Base-by-base conservation (phyloP, 192 early-diverging fungal species). In the Spizellomyces sp. region DNA sequence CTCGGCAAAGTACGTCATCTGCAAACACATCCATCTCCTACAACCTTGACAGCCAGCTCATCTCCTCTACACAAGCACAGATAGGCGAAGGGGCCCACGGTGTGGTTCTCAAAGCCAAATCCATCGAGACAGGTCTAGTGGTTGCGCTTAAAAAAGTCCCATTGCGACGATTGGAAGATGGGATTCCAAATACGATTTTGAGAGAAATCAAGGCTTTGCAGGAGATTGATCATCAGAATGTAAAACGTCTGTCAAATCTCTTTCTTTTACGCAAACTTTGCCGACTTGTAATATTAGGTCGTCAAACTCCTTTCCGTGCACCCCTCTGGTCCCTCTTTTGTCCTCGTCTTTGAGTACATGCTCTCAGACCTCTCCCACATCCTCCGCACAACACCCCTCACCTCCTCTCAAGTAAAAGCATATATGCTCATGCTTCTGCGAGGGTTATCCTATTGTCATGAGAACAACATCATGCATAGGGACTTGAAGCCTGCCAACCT, bases 391-490 rank as follows among this genome's bases (percentile, higher is more conserved):
- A 73, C 78, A 8, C 78, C 80, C 27, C 71, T 87, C n/a, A 84
- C 79, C 4, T 84, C 80, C 46, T 74, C 81, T 5, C 85, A 87
- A 69, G 67, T 83, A 58, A 87, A 87, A 66, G 81, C 83, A 6
- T 84, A 84, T 78, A 83, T 87, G 82, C 57, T 84, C 21, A 84
- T 84, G 84, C 65, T 88, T 19, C 76, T 88, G 9, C 84, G 84
- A 55, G 87, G 87, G 15, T 71, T 88, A 42, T 80, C 81, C 6
- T 88, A 84, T 62, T 83, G 85, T 57, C 87, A 88, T 62, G 74
- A 78, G 15, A 84, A 87, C 67, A 71, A 75, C 66, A 87, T 88
- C 57, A 83, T 88, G 82, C 87, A 88, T 73, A 66, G 87, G 14
- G 85, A 86, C 59, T 60, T 85, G 73, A 82, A 79, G 62, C 77